Base-by-base conservation (phyloP, 2,329 filamentous ascomycete species). In the Aureobasidium leucospermi region DNA sequence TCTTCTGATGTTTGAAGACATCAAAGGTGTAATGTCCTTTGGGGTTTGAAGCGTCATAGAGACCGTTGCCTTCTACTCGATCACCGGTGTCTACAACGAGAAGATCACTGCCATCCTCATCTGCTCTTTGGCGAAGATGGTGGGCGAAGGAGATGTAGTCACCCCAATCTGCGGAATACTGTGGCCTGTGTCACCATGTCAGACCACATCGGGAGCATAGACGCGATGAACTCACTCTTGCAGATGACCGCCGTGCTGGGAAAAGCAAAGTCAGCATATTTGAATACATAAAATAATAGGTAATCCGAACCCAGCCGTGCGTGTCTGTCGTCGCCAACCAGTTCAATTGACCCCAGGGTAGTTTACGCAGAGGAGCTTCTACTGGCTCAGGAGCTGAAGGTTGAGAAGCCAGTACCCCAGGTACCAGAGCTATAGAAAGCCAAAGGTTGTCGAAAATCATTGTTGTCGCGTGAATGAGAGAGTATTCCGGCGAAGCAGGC, bases 51-150 rank as follows among this genome's bases (percentile, higher is more conserved):
- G 86, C 88, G 71, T 97, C 94, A 74, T 96, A 97, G 4, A 99
- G 82, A 1, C 93, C 94, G 70, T 96, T 97, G 38, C 93, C 91
- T 73, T 97, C 94, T 66, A 96, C 84, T 6, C 93, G 84, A 69
- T 97, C 94, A 62, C 94, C 94, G 0, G 92, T 96, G 71, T 99
- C 94, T 63, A 99, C 79, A n/a, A 99, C 78, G n/a, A 99, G 77
- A 15, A 99, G 78, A 71, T 99, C 94, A 31, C 83, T 84, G 46
- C 90, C 91, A 57, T 86, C 80, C 1, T 85, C 82, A 68, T 96
- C 89, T 59, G 91, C 90, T 69, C 84, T 86, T 65, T 85, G 81
- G 59, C 84, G 87, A 79, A 99, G 84, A 70, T 93, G 90, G 38
- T 87, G 79, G 36, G 91, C 85, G 70, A 99, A 96, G 6, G 93